phyloP scores from a whole-genome alignment of 2,329 filamentous ascomycete genomes.

The Colletotrichum lindemuthianum region DNA sequence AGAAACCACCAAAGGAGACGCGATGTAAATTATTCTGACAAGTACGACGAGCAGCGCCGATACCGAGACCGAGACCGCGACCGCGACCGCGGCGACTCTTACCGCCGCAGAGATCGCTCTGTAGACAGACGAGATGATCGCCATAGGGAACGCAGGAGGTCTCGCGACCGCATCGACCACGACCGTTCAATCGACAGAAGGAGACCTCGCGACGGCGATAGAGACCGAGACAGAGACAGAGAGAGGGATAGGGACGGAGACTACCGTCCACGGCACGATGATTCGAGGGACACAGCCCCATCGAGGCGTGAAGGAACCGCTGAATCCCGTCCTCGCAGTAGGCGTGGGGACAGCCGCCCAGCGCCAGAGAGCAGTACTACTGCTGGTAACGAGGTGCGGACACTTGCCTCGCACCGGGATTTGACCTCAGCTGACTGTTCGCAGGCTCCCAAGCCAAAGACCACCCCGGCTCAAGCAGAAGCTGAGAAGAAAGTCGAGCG shows the following conservation, averaged over 20 bases:
- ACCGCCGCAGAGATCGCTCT: slow-evolving; percentile 76
- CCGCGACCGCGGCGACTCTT: slow-evolving; percentile 63
- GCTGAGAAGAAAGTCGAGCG: slow-evolving; percentile 83
- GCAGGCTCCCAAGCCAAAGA: slow-evolving; percentile 65
- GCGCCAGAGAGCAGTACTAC: slow-evolving; percentile 58
- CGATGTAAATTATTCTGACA: slow-evolving; percentile 52
- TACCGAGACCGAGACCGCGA: slow-evolving; percentile 65
- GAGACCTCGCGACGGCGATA: slow-evolving; percentile 67
- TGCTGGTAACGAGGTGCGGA: slow-evolving; percentile 67
- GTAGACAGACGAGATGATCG: slow-evolving; percentile 72
- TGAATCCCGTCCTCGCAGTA: slow-evolving; percentile 74
- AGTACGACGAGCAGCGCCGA: slow-evolving; percentile 59
- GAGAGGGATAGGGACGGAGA: slow-evolving; percentile 73
- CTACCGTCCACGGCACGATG: slow-evolving; percentile 76
- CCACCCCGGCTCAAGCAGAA: slow-evolving; percentile 67
- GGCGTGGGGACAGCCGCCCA: slow-evolving; percentile 70
- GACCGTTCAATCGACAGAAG: slow-evolving; percentile 65
- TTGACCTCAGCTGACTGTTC: slow-evolving; percentile 39
- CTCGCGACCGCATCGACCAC: slow-evolving; percentile 68
- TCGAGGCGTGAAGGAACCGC: slow-evolving; percentile 75
- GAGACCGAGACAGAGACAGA: slow-evolving; percentile 64
- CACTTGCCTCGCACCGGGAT: neutral
- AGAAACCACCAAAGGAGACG: slow-evolving; percentile 47
- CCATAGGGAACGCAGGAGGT: slow-evolving; percentile 70
- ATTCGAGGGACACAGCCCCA: slow-evolving; percentile 73